Evolutionary conservation across 2,329 filamentous ascomycete species (phyloP), one percentile per base, ranked within the genome.

Genomic region (Achaetomium macrosporum): DNA sequence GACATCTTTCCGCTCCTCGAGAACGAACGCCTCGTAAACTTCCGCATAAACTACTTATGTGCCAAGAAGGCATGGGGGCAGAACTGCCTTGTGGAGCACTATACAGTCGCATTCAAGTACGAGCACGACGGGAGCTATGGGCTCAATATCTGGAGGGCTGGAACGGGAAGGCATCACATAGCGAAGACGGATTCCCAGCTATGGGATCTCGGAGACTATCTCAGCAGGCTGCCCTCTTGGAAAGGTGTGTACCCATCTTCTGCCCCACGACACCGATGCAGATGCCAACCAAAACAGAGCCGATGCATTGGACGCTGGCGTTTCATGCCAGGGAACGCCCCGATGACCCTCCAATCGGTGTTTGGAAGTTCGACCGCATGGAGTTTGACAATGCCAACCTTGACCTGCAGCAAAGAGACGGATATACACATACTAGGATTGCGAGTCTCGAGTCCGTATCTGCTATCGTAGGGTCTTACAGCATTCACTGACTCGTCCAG

Each of bases 1-100:
- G 60, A 61, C 29, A 60, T 60, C 11, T 54, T 62, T 15, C 51
- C 57, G 8, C 37, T 61, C 2, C 41, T 61, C 25, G 57, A 60
- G 9, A 58, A 11, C 35, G 48, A 60, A 36, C 7, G 47, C n/a
- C 48, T 62, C 2, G 47, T 57, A 33, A 61, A 58, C 35, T 59
- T 62, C 29, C 53, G 57, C 12, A 48, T 62, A 11, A 56, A 16
- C 39, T 59, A 53, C 36, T 31, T 57, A 13, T n/a, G 43, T 5
- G 50, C 47, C 0, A 46, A 31, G 11, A 46, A 31, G 11, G 30
- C 13, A 3, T 57, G 55, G 48, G 20, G 6, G 1, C 42, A 29
- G 9, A 37, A 57, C n/a, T 44, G 44, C 16, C 25, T 62, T 11
- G 13, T 45, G 15, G 60, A 62, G 29, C 57, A 56, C 42, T 61